Conservation (phyloP, 1,284 basidiomycete genomes). For the Puccinia sorghi region DNA sequence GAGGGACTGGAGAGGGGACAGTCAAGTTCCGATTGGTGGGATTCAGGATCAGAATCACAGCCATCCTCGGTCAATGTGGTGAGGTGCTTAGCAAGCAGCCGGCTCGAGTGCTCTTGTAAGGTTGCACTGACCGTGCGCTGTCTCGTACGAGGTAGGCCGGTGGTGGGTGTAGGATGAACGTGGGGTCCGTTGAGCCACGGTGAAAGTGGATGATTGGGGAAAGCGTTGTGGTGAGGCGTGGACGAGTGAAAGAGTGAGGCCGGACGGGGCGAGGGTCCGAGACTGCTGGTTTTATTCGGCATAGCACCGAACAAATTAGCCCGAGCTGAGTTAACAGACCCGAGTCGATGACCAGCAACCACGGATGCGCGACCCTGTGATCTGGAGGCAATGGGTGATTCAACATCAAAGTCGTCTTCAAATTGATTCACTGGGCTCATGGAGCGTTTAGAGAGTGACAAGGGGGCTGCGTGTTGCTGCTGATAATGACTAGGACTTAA, state of each 20-base stretch:
- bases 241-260: background rate
- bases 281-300: conserved; percentile 20
- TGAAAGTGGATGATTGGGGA: background rate
- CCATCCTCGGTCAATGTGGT: conserved; percentile 28
- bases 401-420: conserved; percentile 38
- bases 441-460: conserved; percentile 31
- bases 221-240: background rate
- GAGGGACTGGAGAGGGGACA: conserved; percentile 25
- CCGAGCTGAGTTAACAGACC: conserved; percentile 36
- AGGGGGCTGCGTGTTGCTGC: conserved; percentile 6
- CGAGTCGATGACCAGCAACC: background rate
- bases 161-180: background rate
- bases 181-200: conserved; percentile 1
- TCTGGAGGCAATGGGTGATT: conserved; percentile 47
- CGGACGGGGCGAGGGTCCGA: conserved; percentile 18
- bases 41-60: conserved; percentile 29
- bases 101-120: conserved; percentile 32
- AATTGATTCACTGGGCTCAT: conserved; percentile 45
- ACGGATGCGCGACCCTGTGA: conserved; percentile 19
- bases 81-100: background rate
- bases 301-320: conserved; percentile 44
- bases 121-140: conserved; percentile 41
- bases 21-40: background rate
- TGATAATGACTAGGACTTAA: background rate
- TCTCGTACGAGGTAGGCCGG: conserved; percentile 17